Base-by-base conservation (phyloP, 345 rosid genomes). In the Citrus australasica region DNA sequence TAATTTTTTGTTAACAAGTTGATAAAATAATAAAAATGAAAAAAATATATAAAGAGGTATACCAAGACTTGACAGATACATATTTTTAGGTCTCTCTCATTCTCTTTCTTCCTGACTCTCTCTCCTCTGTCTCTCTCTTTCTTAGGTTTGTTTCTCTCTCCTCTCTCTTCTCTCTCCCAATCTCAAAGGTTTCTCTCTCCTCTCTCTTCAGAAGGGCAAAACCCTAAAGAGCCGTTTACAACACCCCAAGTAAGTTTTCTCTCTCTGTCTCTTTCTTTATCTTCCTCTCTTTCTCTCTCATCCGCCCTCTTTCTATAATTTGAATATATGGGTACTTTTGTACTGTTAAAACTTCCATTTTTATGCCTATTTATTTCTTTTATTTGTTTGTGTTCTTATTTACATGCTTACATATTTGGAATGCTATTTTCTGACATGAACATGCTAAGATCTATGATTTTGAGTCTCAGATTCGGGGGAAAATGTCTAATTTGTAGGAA, bases 241-340 rank as follows among this genome's bases (percentile, higher is more conserved):
- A 86, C 81, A 46, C 86, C 81, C 86, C 84, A 88, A 87, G 98
- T 94, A 91, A 91, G 97, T 92, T 92, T 84, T 91, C 92, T 91
- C 96, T 88, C 92, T 92, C 92, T 88, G 91, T 88, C 94, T 86
- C 82, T 81, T 46, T 46, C 51, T 46, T 46, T 46, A 46, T 46
- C 51, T 13, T 46, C 14, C 51, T 46, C 51, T 13, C 51, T 82
- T 67, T 78, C 56, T 86, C 84, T 77, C 71, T 85, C 83, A 80
- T 79, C 80, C 67, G 72, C 81, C 87, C 83, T 87, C 83, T 79
- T 83, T 86, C 87, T 80, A 73, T 78, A 80, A 77, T 89, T 93
- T 90, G 89, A 85, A 88, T 89, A 85, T 84, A 84, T 85, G 89
- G 88, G 91, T 77, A 82, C 86, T 81, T 46, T 79, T 87, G 81